Conservation (phyloP, 352 stramenopile genomes). For the Blastocystis sp. region DNA sequence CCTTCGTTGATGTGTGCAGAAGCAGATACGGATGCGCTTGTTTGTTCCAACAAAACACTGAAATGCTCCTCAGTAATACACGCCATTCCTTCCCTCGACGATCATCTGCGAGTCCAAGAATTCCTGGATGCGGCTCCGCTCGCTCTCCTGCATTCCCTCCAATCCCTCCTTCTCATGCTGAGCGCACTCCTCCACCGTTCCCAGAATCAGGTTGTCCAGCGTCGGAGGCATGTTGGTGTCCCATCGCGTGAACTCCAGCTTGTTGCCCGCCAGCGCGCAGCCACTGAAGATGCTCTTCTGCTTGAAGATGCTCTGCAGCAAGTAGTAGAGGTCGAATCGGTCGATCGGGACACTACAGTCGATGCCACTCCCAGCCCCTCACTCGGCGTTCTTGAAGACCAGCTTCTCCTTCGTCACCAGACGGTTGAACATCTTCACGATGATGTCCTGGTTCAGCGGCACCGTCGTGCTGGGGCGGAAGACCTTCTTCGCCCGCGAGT, state of each 20-base stretch:
- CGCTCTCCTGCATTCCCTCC: not conserved
- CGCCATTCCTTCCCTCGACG: not conserved
- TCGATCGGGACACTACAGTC: slow-evolving; percentile 17
- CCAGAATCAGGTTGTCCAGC: slow-evolving; percentile 85
- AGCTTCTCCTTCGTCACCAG: slow-evolving; percentile 81
- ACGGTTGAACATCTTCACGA: slow-evolving; percentile 72
- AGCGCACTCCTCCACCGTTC: slow-evolving; percentile 81
- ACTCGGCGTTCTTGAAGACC: slow-evolving; percentile 71
- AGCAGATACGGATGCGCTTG: too few species aligned
- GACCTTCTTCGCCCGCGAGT: slow-evolving; percentile 87
- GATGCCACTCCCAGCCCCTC: not conserved
- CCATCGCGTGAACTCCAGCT: slow-evolving; percentile 85
- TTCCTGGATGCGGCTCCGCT: slow-evolving; percentile 18
- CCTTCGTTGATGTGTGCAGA: too few species aligned
- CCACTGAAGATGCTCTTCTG: slow-evolving; percentile 82
- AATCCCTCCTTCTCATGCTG: slow-evolving; percentile 51
- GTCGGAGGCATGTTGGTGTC: slow-evolving; percentile 80
- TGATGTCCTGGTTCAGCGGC: slow-evolving; percentile 75
- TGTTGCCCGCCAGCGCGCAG: slow-evolving; percentile 81
- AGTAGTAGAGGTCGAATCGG: slow-evolving; percentile 85
- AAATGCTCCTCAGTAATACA: slow-evolving; percentile 32
- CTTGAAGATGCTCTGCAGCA: slow-evolving; percentile 85
- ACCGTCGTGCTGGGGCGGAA: slow-evolving; percentile 82
- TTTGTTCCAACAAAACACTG: slow-evolving; percentile 50
- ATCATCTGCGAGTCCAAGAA: slow-evolving; percentile 7